These are phyloP conservation scores for Xylaria sp. DNA, from an alignment of 2,329 filamentous ascomycete genomes.

Conservation along the genomic window DNA sequence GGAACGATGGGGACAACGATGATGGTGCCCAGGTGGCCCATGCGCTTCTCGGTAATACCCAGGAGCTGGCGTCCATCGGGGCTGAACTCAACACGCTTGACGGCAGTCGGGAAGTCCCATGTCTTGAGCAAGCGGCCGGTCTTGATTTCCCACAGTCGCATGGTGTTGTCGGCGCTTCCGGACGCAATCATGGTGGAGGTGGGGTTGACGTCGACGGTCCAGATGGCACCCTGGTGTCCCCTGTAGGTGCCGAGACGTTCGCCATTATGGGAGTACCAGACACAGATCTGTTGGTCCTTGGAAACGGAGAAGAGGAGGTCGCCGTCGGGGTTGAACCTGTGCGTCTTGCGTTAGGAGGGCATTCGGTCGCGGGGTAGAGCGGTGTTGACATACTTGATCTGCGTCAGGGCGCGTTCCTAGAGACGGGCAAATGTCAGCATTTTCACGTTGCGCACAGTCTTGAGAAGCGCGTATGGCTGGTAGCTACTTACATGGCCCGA, in stretches of 20 bases:
- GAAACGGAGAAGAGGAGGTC: constrained; percentile 95
- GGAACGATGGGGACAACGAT: constrained; percentile 89
- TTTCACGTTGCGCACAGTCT: not conserved
- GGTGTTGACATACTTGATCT: constrained; percentile 76
- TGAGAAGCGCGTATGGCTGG: not conserved
- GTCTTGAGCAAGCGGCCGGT: constrained; percentile 92
- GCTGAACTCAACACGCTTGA: constrained; percentile 98
- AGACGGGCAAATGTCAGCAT: constrained; percentile 37
- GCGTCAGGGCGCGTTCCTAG: constrained; percentile 90
- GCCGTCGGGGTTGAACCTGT: constrained; percentile 89
- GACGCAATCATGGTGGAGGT: constrained; percentile 91
- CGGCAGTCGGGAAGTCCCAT: constrained; percentile 96
- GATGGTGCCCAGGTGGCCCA: constrained; percentile 94
- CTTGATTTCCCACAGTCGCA: constrained; percentile 96
- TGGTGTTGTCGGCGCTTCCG: constrained; percentile 97
- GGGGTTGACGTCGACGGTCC: constrained; percentile 97
- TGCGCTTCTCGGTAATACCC: constrained; percentile 97
- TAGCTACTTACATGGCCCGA: constrained; percentile 78
- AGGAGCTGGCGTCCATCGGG: constrained; percentile 91
- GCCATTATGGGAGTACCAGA: constrained; percentile 96
- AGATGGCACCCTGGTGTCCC: constrained; percentile 97
- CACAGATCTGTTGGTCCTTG: constrained; percentile 97
- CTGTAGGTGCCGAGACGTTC: constrained; percentile 97
- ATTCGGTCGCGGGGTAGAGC: constrained; percentile 34
- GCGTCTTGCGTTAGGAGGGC: constrained; percentile 25